These are phyloP conservation scores for Aegilops sharonensis DNA, from an alignment of 176 grass and related monocot species.

Conservation along the genomic window DNA sequence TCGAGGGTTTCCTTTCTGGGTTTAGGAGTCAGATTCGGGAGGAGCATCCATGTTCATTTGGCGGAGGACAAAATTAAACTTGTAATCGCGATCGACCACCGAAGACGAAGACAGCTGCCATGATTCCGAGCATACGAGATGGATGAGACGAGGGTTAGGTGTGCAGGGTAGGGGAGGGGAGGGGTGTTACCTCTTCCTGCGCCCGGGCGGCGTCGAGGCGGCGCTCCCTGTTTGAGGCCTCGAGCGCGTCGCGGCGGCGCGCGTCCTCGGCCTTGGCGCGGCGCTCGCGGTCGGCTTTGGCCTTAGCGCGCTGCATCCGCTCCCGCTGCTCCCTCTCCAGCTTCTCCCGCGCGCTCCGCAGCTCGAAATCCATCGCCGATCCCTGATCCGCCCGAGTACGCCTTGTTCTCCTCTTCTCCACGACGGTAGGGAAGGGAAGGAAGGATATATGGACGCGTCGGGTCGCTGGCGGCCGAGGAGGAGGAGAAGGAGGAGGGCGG, in stretches of 20 bases:
- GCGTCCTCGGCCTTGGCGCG: constrained; percentile 77
- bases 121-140: not conserved
- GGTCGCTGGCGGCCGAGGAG: too few species aligned
- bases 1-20: not conserved
- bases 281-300: constrained; percentile 65
- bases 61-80: too few species aligned
- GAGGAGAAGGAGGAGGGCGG: not conserved
- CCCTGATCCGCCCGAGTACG: constrained; percentile 9
- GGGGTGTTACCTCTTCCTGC: constrained; percentile 46
- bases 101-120: not conserved
- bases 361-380: constrained; percentile 78
- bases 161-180: not conserved
- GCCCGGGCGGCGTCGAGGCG: constrained; percentile 76
- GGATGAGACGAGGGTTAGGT: constrained; percentile 5
- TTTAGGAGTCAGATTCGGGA: not conserved
- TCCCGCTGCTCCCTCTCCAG: constrained; percentile 82
- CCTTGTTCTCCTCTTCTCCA: not conserved
- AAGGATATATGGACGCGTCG: not conserved
- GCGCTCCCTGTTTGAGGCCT: constrained; percentile 62
- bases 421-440: not conserved
- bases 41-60: not conserved
- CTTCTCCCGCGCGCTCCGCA: constrained; percentile 70
- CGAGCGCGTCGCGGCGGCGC: constrained; percentile 68
- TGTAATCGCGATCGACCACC: not conserved
- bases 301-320: constrained; percentile 74